Base-by-base conservation (phyloP, 1,284 basidiomycete genomes). In the Phaffia rhodozyma region DNA sequence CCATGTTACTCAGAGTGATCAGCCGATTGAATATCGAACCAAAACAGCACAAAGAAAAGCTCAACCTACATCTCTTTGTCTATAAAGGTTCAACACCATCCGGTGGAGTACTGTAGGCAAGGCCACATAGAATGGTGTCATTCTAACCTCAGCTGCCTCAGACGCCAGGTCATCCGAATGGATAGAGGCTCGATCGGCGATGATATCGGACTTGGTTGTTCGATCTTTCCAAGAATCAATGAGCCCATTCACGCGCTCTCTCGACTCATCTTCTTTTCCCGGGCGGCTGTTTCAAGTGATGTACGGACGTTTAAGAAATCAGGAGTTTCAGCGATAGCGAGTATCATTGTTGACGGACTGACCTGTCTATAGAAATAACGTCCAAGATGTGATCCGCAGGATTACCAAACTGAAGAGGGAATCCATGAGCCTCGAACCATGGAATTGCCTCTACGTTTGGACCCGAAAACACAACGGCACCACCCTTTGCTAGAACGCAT, bases 401-500 rank as follows among this genome's bases (percentile, higher is more conserved):
- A 34, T 60, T 60, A 30, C 52, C 72, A 1, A 71, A 71, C 3
- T 76, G 76, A 68, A 77, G 72, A 0, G 75, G 73, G 61, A 73
- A 70, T 0, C 75, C 76, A 3, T 73, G 72, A 0, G 69, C 60
- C 3, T 71, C 69, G 56, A 79, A 76, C 61, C 73, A 74, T 5
- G 65, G 58, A 18, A 73, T 67, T 0, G 73, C 70, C 16, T 74
- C 70, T 7, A 73, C 69, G 18, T 71, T 65, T 66, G 69, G 60
- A 9, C 70, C 68, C 58, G 68, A 61, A 72, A 71, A 69, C 7
- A 76, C 78, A 20, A 77, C 73, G 0, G 73, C 69, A 2, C 80
- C 79, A 16, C 79, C 80, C 66, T 80, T 81, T 18, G 78, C 80
- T 1, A 82, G 73, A 0, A 82, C 72, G 1, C 79, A 73, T 50